These are phyloP conservation scores for Lentinus brumalis DNA, from an alignment of 768 basidiomycete species.

Conservation along the genomic window DNA sequence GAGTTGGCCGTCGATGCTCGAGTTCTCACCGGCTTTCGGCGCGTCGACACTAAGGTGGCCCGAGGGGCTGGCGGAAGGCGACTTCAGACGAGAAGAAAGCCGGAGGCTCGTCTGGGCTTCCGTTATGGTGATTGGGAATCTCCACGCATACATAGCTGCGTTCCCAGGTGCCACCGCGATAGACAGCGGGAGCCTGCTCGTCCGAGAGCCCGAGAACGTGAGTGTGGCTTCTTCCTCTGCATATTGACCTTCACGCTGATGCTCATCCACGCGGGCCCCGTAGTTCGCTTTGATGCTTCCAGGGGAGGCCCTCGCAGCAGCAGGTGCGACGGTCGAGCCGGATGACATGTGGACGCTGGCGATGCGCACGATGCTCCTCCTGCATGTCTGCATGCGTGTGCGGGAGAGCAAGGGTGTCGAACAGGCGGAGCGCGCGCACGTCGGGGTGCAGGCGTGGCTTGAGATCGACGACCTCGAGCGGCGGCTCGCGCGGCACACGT, in stretches of 20 bases:
- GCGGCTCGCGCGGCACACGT: slow-evolving; percentile 9
- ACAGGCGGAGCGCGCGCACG: slow-evolving; percentile 8
- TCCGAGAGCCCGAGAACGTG: slow-evolving; percentile 62
- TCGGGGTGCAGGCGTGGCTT: slow-evolving; percentile 14
- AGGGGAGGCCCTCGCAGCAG: slow-evolving; percentile 3
- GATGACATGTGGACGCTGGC: slow-evolving; percentile 12
- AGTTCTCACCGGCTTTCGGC: slow-evolving; percentile 60
- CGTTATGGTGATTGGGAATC: slow-evolving; percentile 62
- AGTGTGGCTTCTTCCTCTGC: slow-evolving; percentile 23
- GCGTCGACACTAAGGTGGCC: slow-evolving; percentile 64
- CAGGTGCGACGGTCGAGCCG: slow-evolving; percentile 19
- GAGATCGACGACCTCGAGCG: slow-evolving; percentile 13
- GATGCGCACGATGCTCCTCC: slow-evolving; percentile 8
- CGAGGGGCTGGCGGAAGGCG: slow-evolving; percentile 43
- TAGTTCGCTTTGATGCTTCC: slow-evolving; percentile 7
- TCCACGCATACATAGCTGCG: slow-evolving; percentile 60
- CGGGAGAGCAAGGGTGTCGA: slow-evolving; percentile 1
- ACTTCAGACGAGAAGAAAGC: slow-evolving; percentile 70
- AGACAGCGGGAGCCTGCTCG: slow-evolving; percentile 37
- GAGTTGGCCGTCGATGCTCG: slow-evolving; percentile 29
- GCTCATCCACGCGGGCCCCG: background rate
- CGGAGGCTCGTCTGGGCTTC: slow-evolving; percentile 75
- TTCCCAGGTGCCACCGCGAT: slow-evolving; percentile 37
- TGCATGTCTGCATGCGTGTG: slow-evolving; percentile 4
- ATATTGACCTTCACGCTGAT: background rate